phyloP scores from a whole-genome alignment of 495 filamentous ascomycete species.

The Hypoxylon trugodes region DNA sequence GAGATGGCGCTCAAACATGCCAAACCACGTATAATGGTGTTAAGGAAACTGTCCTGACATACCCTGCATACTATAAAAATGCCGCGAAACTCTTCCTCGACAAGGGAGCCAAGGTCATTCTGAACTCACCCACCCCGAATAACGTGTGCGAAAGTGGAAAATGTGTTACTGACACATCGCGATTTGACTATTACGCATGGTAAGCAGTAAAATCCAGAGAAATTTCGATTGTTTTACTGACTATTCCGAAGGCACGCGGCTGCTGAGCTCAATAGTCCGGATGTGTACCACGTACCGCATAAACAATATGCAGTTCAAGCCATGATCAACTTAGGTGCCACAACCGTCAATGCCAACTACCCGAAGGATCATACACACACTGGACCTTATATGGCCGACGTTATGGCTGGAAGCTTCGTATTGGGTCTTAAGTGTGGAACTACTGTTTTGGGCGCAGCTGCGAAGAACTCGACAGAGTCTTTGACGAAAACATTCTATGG shows the following conservation, averaged over 20 bases:
- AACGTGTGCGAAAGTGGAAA: constrained; percentile 62
- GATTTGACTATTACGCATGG: constrained; percentile 62
- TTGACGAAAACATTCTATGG: constrained; percentile 41
- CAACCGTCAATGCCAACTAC: constrained; percentile 58
- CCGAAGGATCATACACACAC: constrained; percentile 71
- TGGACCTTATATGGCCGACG: constrained; percentile 58
- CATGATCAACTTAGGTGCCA: constrained; percentile 53
- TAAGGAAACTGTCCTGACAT: constrained; percentile 65
- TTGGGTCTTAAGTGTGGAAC: constrained; percentile 51
- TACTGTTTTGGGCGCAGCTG: constrained; percentile 36
- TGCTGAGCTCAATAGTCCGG: constrained; percentile 35
- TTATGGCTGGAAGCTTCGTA: constrained; percentile 55
- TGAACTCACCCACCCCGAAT: constrained; percentile 64
- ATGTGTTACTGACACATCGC: constrained; percentile 51
- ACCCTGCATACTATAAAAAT: constrained; percentile 64
- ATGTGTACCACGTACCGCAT: constrained; percentile 60
- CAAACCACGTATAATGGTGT: constrained; percentile 55
- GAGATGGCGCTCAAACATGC: constrained; percentile 65
- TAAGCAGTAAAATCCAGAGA: constrained; percentile 19
- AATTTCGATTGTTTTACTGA: constrained; percentile 21
- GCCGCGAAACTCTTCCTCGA: constrained; percentile 59
- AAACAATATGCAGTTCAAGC: constrained; percentile 61
- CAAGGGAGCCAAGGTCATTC: constrained; percentile 66
- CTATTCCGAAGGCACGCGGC: constrained; percentile 44
- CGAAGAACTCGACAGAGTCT: constrained; percentile 43